A percentile compares a stretch with the other conserved stretches of the same genome.
Evolutionary conservation across 345 rosid species (phyloP).

Genomic region (Hibiscus syriacus): DNA sequence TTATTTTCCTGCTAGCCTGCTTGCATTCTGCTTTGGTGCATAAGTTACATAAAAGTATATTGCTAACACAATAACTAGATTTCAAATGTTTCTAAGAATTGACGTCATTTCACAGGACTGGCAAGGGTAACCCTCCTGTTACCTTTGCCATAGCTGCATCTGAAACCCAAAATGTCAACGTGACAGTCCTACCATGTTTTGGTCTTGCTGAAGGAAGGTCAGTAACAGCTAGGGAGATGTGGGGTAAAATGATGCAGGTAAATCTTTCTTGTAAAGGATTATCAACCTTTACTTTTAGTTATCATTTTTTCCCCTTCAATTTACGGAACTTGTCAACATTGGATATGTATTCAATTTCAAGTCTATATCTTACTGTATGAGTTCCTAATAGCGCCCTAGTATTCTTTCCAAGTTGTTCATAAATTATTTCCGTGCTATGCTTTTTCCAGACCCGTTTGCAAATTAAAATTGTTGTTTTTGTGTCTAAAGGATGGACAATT

Average conservation of each 20-base stretch:
- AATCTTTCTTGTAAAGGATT: neutral
- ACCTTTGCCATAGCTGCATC: slow-evolving; percentile 90
- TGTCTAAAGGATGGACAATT: slow-evolving; percentile 69
- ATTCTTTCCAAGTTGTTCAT: neutral
- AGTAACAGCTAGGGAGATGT: slow-evolving; percentile 76
- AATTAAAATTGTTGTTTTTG: slow-evolving; percentile 11
- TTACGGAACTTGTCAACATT: neutral
- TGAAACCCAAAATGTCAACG: slow-evolving; percentile 95
- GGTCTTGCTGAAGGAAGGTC: slow-evolving; percentile 74
- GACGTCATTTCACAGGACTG: slow-evolving; percentile 51
- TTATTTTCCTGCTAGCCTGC: neutral
- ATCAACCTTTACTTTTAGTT: neutral
- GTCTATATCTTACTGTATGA: neutral
- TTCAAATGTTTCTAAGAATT: slow-evolving; percentile 11
- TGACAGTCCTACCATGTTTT: slow-evolving; percentile 84
- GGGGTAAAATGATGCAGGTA: slow-evolving; percentile 84
- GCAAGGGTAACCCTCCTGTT: slow-evolving; percentile 87
- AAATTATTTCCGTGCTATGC: neutral
- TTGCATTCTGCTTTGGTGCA: neutral
- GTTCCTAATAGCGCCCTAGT: neutral
- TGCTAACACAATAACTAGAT: neutral
- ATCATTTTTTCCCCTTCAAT: neutral
- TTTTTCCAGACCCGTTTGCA: neutral
- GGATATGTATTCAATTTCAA: slow-evolving; percentile 1
- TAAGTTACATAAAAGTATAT: neutral